Evolutionary conservation across 83 land plant genomes (phyloP), one percentile per base, ranked within the genome.

Genomic region (Larix sibirica): DNA sequence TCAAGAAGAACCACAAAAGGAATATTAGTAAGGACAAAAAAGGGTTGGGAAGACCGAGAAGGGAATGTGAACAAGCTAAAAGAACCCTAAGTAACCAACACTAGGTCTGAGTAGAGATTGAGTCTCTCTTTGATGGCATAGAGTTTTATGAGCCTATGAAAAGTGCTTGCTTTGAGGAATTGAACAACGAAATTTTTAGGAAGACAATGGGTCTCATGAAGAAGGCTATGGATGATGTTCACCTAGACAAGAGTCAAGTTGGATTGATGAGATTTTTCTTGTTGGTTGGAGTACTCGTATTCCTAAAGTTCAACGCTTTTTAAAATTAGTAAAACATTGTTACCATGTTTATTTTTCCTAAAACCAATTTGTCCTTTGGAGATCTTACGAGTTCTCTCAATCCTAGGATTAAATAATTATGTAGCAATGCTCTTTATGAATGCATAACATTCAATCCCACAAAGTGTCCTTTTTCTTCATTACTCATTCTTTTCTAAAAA

Each of bases 211-310:
- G 93, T 28, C 92, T 92, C 26, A 95, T 95, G 44, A 93, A 92
- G 92, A 93, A 95, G 81, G 95, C 94, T 3, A 83, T 93, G 92
- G 92, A 93, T 14, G 95, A 95, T 86, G 95, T 95, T 33, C 85
- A 88, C 1, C 65, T 95, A 62, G 81, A 93, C 69, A 95, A 95
- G 86, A 76, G 23, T 54, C 83, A 93, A 28, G 28, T 28, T 80
- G 91, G 4, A 95, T 95, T 77, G 83, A 95, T 80, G 94, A 92
- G 83, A 92, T 95, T 86, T 94, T 95, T 50, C 88, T 95, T 68
- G 95, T 95, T 87, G 94, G 97, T 60, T 94, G 95, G n/a, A 95
- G 94, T 70, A 95, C 97, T n/a, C 92, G 94, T 56, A 95, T 95
- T 86, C 95, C 97, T 12, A 95, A 95, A 86, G 90, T 95, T 47